A percentile compares a stretch with the other conserved stretches of the same genome.
phyloP scores from a whole-genome alignment of 1,284 basidiomycete species.

The Bondarzewia mesenterica region DNA sequence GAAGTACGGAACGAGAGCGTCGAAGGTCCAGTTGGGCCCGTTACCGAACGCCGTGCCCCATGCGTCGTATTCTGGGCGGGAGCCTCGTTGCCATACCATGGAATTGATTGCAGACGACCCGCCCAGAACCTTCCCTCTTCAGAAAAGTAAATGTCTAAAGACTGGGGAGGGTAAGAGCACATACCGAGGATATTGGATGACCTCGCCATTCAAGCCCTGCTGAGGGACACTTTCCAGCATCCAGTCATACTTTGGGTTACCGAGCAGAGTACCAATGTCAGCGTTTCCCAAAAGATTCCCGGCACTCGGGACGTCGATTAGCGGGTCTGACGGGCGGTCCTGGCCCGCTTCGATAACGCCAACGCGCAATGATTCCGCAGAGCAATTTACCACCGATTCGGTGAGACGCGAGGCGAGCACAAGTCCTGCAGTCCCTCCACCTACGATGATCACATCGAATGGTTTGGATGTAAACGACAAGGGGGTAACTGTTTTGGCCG shows the following conservation, averaged over 20 bases:
- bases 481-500: conserved; percentile 3
- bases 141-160: background rate
- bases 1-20: conserved; percentile 9
- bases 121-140: conserved; percentile 11
- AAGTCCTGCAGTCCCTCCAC: conserved; percentile 11
- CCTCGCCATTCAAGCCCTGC: conserved; percentile 6
- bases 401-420: conserved; percentile 11
- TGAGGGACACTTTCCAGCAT: conserved; percentile 11
- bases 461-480: conserved; percentile 3
- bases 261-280: conserved; percentile 9
- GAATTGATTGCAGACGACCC: conserved; percentile 11
- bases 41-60: conserved; percentile 10
- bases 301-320: conserved; percentile 10
- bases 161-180: background rate
- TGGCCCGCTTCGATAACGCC: conserved; percentile 11
- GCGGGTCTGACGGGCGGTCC: conserved; percentile 10
- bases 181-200: conserved; percentile 10
- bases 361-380: conserved; percentile 1
- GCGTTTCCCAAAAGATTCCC: conserved; percentile 11
- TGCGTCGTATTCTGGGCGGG: conserved; percentile 8
- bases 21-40: conserved; percentile 11
- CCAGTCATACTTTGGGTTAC: conserved; percentile 11
- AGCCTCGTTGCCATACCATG: conserved; percentile 12
- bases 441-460: conserved; percentile 9
- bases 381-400: conserved; percentile 1